A percentile compares a stretch with the other conserved stretches of the same genome.
These are phyloP conservation scores for Chlamydomonas reinhardtii DNA, from an alignment of 163 green algal species.

Conservation along the genomic window DNA sequence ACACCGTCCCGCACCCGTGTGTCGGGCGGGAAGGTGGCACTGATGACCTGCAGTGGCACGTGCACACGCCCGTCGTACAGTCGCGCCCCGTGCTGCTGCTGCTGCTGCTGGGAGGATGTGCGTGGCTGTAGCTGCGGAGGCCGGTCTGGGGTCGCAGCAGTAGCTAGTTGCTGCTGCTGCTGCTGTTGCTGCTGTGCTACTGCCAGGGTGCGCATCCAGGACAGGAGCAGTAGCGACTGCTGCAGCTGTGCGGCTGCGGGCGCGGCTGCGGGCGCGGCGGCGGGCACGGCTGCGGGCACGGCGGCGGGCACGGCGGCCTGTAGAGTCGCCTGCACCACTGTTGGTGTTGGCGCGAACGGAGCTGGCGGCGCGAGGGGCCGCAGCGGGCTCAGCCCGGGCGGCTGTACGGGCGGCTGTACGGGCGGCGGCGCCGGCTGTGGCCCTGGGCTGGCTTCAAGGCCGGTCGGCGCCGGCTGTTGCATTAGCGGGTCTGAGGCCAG, in stretches of 20 bases:
- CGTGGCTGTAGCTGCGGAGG: no score
- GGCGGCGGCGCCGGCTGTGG: neutral
- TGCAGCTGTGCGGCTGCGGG: constrained; percentile 9
- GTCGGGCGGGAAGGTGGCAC: constrained; percentile 13
- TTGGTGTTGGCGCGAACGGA: neutral
- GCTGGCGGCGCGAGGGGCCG: neutral
- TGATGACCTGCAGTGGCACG: constrained; percentile 51
- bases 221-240: neutral
- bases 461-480: no score
- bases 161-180: no score
- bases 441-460: no score
- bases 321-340: neutral
- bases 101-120: neutral
- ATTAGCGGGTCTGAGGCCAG: no score
- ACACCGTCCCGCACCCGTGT: neutral
- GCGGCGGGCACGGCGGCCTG: neutral
- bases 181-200: neutral
- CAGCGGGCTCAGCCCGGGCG: no score
- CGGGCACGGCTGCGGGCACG: neutral
- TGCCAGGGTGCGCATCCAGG: neutral
- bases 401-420: no score
- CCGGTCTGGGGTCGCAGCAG: no score
- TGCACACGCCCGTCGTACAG: constrained; percentile 61
- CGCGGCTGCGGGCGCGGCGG: neutral
- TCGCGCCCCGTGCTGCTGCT: constrained; percentile 17